A percentile compares a stretch with the other conserved stretches of the same genome.
Conservation (phyloP, 108 stramenopile genomes). For the Schizochytrium sp. region DNA sequence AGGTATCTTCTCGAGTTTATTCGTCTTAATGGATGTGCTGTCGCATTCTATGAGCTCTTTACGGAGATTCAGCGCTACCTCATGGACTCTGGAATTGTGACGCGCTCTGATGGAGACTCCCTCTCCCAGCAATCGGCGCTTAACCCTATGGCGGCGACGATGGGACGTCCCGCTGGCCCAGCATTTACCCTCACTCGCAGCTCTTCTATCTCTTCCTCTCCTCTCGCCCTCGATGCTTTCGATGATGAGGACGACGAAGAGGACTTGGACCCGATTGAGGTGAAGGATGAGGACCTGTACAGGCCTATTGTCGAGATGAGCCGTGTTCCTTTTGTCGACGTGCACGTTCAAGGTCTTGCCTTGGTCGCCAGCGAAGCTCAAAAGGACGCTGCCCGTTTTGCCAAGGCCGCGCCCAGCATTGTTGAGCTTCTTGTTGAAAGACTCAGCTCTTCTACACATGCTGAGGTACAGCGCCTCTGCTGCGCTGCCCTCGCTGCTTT, state of each 20-base stretch:
- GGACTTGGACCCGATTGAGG: neutral
- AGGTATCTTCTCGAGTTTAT: conserved; percentile 37
- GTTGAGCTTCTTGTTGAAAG: conserved; percentile 8
- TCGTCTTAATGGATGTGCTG: conserved; percentile 25
- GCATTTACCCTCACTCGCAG: neutral
- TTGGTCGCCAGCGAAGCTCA: conserved; percentile 32
- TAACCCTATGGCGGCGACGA: neutral
- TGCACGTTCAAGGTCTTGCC: conserved; percentile 57
- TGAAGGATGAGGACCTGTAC: conserved; percentile 25
- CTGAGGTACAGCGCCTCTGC: conserved; percentile 26
- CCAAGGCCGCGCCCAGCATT: conserved; percentile 36
- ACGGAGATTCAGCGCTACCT: conserved; percentile 7
- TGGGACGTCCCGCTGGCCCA: neutral
- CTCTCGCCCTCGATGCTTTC: neutral
- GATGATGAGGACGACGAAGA: conserved; percentile 30
- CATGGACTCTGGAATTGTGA: neutral
- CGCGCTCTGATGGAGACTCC: conserved; percentile 40
- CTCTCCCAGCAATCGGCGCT: neutral
- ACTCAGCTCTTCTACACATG: neutral
- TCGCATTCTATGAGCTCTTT: conserved; percentile 41
- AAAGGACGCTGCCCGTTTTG: conserved; percentile 31
- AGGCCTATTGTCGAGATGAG: conserved; percentile 45
- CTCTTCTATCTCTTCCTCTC: conserved; percentile 13
- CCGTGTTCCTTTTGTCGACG: conserved; percentile 45
- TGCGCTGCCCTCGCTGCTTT: conserved; percentile 55